Evolutionary conservation across 169 alveolate genomes (phyloP).

Genomic region (Eimeria falciformis): DNA sequence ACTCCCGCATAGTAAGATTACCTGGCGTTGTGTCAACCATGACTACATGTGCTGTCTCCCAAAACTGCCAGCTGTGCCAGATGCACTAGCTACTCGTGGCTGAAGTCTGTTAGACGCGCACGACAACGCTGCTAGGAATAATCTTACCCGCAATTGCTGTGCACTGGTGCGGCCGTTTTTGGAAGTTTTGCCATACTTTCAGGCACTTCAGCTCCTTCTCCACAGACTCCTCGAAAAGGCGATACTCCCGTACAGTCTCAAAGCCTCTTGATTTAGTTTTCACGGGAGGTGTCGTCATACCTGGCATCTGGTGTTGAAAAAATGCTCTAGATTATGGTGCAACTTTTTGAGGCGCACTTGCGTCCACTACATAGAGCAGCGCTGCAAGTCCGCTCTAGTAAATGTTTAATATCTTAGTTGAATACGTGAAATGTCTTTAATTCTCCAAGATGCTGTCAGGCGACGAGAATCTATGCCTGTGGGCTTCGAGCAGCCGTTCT

Average conservation of each 20-base stretch:
- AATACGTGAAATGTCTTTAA: no score
- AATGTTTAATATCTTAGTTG: neutral
- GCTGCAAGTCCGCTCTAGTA: neutral
- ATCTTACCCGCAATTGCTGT: neutral
- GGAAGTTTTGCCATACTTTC: neutral
- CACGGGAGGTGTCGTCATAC: neutral
- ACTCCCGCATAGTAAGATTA: no score
- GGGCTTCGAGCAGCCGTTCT: no score
- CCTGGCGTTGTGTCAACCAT: no score
- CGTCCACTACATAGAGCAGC: neutral
- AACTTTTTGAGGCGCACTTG: neutral
- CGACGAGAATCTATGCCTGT: no score
- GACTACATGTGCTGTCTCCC: no score
- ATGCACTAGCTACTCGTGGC: no score
- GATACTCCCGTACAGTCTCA: neutral
- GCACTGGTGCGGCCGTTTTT: neutral
- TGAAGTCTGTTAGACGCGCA: no score
- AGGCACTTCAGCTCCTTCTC: neutral
- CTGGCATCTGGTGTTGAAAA: neutral
- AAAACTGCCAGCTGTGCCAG: no score
- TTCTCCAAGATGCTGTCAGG: neutral
- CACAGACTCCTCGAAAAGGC: neutral
- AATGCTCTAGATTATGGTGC: neutral
- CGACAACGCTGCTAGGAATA: no score
- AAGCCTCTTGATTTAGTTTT: constrained; percentile 11